These are phyloP conservation scores for Penicillium cosmopolitanum DNA, from an alignment of 495 filamentous ascomycete genomes.

Conservation along the genomic window DNA sequence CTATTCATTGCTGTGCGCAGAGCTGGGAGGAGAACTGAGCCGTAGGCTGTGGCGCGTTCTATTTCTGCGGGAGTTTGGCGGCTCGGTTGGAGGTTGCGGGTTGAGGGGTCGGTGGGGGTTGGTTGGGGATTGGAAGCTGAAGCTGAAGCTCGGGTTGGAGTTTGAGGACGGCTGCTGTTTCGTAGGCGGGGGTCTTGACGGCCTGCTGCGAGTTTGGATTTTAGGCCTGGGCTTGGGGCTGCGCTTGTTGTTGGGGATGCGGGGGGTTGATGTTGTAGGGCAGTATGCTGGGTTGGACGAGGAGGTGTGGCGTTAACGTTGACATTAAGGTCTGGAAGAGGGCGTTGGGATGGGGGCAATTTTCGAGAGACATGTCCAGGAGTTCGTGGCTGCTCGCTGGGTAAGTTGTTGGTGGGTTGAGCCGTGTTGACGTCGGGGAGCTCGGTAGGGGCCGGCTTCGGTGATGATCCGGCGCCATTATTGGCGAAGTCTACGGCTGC, in stretches of 20 bases:
- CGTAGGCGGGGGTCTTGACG: conserved; percentile 14
- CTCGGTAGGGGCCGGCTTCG: conserved; percentile 3
- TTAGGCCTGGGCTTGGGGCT: conserved; percentile 18
- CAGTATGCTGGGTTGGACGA: conserved; percentile 1
- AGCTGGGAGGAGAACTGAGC: conserved; percentile 82
- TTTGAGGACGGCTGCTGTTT: conserved; percentile 1
- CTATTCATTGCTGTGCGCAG: conserved; percentile 85
- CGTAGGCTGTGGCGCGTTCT: conserved; percentile 24
- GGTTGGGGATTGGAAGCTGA: neutral
- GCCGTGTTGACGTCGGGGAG: neutral
- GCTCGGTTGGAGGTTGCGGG: neutral
- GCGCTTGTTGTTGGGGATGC: conserved; percentile 7
- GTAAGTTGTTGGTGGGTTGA: conserved; percentile 26
- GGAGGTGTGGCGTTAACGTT: conserved; percentile 5
- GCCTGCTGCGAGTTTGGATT: conserved; percentile 30
- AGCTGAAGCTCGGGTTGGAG: conserved; percentile 9
- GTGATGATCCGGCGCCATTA: neutral
- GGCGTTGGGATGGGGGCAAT: conserved; percentile 15
- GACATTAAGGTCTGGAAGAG: conserved; percentile 13
- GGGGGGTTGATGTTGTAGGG: conserved; percentile 12
- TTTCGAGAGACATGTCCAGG: conserved; percentile 30
- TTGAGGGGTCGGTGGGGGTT: conserved; percentile 4
- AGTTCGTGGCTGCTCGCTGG: conserved; percentile 49
- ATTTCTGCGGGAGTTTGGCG: conserved; percentile 14
- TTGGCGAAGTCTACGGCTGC: conserved; percentile 17